Percentiles rank a stretch among this genome's conserved stretches.
These are phyloP conservation scores for Polygonum maritimum DNA, from an alignment of 148 eudicot species.

Conservation along the genomic window DNA sequence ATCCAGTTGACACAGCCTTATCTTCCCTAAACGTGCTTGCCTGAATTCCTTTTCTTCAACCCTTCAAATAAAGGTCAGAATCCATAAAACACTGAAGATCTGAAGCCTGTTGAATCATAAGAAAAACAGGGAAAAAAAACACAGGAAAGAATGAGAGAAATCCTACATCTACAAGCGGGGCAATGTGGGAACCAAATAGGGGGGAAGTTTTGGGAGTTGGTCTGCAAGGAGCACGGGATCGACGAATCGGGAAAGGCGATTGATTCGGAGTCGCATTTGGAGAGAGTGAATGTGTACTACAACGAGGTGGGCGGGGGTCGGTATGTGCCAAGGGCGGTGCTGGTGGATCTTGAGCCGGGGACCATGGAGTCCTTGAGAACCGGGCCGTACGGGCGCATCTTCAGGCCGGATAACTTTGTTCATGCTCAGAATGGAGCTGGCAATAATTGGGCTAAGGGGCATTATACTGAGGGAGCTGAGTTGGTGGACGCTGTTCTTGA, in stretches of 20 bases:
- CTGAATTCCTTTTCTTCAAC: background rate
- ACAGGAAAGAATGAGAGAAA: conserved; percentile 56
- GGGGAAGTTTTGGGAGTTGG: conserved; percentile 64
- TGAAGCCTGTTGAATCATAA: background rate
- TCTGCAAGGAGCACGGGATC: conserved; percentile 61
- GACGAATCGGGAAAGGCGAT: conserved; percentile 42
- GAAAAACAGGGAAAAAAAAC: conserved; percentile 10
- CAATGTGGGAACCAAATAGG: conserved; percentile 45
- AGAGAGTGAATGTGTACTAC: conserved; percentile 54
- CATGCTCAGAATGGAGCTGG: conserved; percentile 59
- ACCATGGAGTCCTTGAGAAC: conserved; percentile 55
- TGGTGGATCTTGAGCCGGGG: conserved; percentile 67
- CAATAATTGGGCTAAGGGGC: conserved; percentile 71
- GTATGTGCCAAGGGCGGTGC: conserved; percentile 56
- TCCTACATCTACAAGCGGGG: conserved; percentile 25
- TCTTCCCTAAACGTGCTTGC: background rate
- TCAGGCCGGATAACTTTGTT: conserved; percentile 62
- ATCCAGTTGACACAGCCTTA: background rate
- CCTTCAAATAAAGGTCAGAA: background rate
- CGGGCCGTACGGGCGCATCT: conserved; percentile 53
- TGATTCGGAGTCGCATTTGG: conserved; percentile 28
- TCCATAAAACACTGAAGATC: background rate
- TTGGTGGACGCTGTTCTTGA: conserved; percentile 62
- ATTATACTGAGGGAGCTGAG: conserved; percentile 75
- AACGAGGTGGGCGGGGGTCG: conserved; percentile 56